phyloP scores from a whole-genome alignment of 2,329 filamentous ascomycete genomes.

The Elsinoe ampelina region DNA sequence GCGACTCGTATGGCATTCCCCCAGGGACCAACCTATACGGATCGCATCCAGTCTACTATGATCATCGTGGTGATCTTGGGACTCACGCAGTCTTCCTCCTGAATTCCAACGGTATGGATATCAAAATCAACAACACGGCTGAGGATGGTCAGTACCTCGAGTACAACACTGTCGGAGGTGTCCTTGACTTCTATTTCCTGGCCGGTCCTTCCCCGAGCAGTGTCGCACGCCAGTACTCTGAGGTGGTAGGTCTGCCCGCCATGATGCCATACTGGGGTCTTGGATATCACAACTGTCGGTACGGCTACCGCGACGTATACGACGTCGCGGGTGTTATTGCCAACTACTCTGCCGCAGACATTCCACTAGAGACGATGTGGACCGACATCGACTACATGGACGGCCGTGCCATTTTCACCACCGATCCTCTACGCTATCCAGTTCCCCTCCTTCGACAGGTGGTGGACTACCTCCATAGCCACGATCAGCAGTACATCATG shows the following conservation, averaged over 20 bases:
- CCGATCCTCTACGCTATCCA: slow-evolving; percentile 56
- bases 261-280: slow-evolving; percentile 46
- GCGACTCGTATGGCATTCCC: slow-evolving; percentile 54
- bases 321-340: slow-evolving; percentile 57
- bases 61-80: slow-evolving; percentile 50
- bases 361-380: slow-evolving; percentile 66
- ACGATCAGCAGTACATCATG: slow-evolving; percentile 36
- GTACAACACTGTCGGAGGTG: slow-evolving; percentile 69
- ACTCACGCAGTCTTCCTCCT: slow-evolving; percentile 59
- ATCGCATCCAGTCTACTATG: slow-evolving; percentile 65
- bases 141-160: slow-evolving; percentile 59
- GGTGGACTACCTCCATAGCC: slow-evolving; percentile 46
- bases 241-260: slow-evolving; percentile 39
- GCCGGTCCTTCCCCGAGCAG: slow-evolving; percentile 38
- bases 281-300: slow-evolving; percentile 42
- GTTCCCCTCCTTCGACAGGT: slow-evolving; percentile 54
- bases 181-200: slow-evolving; percentile 56
- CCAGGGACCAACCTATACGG: slow-evolving; percentile 60
- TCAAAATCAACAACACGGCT: slow-evolving; percentile 58
- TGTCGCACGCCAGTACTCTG: slow-evolving; percentile 42
- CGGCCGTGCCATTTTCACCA: slow-evolving; percentile 50
- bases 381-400: slow-evolving; percentile 48
- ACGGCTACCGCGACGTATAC: slow-evolving; percentile 49
- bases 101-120: slow-evolving; percentile 67
- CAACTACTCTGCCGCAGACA: slow-evolving; percentile 56